Conservation (phyloP, 768 basidiomycete species). For the Collybiopsis confluens region DNA sequence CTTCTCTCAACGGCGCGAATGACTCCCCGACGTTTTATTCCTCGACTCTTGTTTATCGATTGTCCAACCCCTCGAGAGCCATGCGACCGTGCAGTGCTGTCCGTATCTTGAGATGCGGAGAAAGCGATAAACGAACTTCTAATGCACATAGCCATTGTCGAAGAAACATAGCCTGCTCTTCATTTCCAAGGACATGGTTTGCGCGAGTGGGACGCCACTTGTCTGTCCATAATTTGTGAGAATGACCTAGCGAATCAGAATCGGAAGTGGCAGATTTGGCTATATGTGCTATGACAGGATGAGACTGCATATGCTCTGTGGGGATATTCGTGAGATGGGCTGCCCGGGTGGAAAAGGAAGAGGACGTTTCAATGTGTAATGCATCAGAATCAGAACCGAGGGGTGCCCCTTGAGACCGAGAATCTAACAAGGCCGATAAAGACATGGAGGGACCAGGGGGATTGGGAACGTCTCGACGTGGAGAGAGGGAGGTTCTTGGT, state of each 20-base stretch:
- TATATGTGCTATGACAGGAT: constrained; percentile 50
- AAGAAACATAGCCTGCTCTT: constrained; percentile 62
- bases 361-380: constrained; percentile 1
- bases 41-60: constrained; percentile 25
- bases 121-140: constrained; percentile 57
- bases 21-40: constrained; percentile 55
- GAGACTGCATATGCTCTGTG: constrained; percentile 27
- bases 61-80: constrained; percentile 17
- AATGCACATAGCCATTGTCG: constrained; percentile 78
- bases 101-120: constrained; percentile 7
- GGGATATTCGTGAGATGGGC: constrained; percentile 22
- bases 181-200: constrained; percentile 76
- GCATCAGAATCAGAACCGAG: background rate
- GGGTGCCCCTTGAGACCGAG: background rate
- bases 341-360: background rate
- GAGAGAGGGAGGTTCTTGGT: constrained; percentile 4
- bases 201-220: constrained; percentile 75
- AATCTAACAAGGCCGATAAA: background rate
- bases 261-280: constrained; percentile 17
- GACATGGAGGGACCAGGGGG: background rate
- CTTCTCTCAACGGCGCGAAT: constrained; percentile 48
- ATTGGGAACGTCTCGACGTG: background rate
- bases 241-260: constrained; percentile 12
- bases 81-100: constrained; percentile 7
- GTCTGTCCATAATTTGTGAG: constrained; percentile 60